Evolutionary conservation across 2,329 filamentous ascomycete genomes (phyloP).

Genomic region (Elsinoe batatas): DNA sequence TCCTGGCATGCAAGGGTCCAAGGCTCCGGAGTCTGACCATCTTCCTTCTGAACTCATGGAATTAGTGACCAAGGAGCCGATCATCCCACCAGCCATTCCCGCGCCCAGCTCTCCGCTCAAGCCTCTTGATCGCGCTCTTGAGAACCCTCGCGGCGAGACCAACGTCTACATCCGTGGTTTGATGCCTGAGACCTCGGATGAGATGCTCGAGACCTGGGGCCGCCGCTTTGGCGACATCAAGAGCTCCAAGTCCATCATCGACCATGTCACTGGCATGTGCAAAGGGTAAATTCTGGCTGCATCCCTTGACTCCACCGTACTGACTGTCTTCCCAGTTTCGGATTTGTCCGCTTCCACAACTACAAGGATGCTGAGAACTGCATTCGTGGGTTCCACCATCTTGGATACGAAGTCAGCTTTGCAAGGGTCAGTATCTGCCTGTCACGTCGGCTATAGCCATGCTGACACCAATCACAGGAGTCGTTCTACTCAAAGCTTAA

Average conservation of each 20-base stretch:
- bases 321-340: conserved; percentile 56
- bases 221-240: conserved; percentile 86
- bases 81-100: conserved; percentile 79
- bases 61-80: conserved; percentile 57
- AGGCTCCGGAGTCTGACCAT: conserved; percentile 30
- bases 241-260: conserved; percentile 97
- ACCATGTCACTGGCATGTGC: conserved; percentile 83
- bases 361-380: conserved; percentile 86
- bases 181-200: conserved; percentile 88
- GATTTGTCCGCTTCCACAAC: conserved; percentile 90
- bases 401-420: conserved; percentile 96
- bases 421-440: conserved; percentile 55
- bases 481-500: conserved; percentile 98
- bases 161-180: conserved; percentile 98
- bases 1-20: conserved; percentile 29
- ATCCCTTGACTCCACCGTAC: conserved; percentile 15
- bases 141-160: conserved; percentile 89
- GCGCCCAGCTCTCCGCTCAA: conserved; percentile 79
- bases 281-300: conserved; percentile 61
- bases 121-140: conserved; percentile 84
- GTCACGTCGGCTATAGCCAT: conserved; percentile 17
- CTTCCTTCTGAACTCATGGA: conserved; percentile 38
- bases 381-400: conserved; percentile 87
- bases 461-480: conserved; percentile 49
- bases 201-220: conserved; percentile 73